Evolutionary conservation across 148 eudicot species (phyloP).

Genomic region (Rhododendron molle): DNA sequence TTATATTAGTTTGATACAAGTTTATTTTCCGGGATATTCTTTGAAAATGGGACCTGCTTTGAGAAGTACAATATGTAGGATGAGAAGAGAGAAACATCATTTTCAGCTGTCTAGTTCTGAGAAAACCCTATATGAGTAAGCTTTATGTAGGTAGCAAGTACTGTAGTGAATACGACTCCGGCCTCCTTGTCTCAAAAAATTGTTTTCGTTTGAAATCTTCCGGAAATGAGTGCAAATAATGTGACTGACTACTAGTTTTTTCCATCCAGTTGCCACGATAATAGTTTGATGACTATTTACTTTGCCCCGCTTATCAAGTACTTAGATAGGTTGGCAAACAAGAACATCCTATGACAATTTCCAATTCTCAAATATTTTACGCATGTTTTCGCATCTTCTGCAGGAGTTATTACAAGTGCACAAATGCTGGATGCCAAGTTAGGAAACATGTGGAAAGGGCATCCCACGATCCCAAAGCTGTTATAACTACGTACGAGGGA

Average conservation of each 20-base stretch:
- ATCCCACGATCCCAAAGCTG: slow-evolving; percentile 27
- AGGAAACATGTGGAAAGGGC: slow-evolving; percentile 34
- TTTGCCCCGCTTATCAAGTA: not conserved
- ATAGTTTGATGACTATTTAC: not conserved
- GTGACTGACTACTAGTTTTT: not conserved
- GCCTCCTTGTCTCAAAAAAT: not conserved
- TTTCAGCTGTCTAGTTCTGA: not conserved
- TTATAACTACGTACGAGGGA: slow-evolving; percentile 31
- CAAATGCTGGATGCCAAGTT: slow-evolving; percentile 22
- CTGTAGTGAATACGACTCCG: not conserved
- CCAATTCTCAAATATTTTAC: not conserved
- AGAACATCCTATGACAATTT: not conserved
- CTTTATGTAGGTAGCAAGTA: not conserved
- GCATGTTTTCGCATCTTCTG: not conserved
- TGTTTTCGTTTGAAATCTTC: not conserved
- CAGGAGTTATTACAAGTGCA: slow-evolving; percentile 33
- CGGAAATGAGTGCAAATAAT: not conserved
- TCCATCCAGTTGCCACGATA: not conserved
- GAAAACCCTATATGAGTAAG: not conserved
- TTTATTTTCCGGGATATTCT: not conserved
- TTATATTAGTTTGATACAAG: not conserved
- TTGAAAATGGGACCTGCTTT: not conserved
- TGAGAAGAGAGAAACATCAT: not conserved
- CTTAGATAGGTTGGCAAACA: not conserved
- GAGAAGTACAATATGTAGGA: not conserved